Evolutionary conservation across 805 yeast species (phyloP), one percentile per base, ranked within the genome.

Genomic region (Wickerhamomyces canadensis): DNA sequence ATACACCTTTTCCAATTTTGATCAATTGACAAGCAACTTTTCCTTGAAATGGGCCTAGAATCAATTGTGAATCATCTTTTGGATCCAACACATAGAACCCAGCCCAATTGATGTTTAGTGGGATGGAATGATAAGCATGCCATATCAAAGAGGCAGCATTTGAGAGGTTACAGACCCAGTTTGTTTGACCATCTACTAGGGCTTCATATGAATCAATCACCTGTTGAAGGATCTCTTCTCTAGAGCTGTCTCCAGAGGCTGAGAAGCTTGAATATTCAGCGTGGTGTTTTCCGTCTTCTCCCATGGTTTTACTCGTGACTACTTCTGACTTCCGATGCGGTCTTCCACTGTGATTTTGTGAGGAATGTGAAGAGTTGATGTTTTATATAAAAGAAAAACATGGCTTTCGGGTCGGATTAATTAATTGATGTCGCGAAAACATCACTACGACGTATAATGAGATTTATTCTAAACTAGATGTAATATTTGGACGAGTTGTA

Each of bases 1-100:
- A 93, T 1, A 91, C 98, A 12, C 98, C 98, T 41, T 64, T 70
- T 5, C 96, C 96, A 35, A 82, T 64, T 38, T 64, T 54, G 40
- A 91, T 93, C 19, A 64, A 63, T 60, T 93, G 98, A 52, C 98
- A 91, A 0, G 98, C 98, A 3, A 91, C 97, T 58, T 87, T 87
- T 5, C 98, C 98, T 60, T 86, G 95, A 60, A 91, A 91, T 12
- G 98, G 98, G 0, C 94, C 98, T 27, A 91, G 65, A 17, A 85
- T 69, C 35, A 93, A 65, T 51, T 72, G 77, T 1, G 56, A 33
- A 1, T 48, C 33, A 19, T 52, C 57, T 11, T 56, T 51, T 6
- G 49, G 50, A 30, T 57, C 54, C 14, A 68, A 47, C 2, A 84
- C 75, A 52, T 91, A 91, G 57, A 93, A 88, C 0, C 98, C 98